Evolutionary conservation across 495 filamentous ascomycete genomes (phyloP), one percentile per base, ranked within the genome.

Genomic region (Xylaria grammica): DNA sequence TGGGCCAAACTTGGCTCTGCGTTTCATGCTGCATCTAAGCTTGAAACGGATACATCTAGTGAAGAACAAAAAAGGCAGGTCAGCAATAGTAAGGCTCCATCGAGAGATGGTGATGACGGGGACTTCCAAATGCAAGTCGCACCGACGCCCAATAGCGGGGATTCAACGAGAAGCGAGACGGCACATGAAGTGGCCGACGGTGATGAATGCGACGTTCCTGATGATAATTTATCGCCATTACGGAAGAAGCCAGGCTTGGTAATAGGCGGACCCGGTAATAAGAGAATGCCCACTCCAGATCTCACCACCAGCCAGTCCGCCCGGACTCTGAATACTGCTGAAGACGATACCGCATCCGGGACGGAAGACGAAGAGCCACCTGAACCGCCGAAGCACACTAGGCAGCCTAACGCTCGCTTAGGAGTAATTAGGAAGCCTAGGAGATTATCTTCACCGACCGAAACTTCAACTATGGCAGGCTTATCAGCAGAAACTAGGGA

Each of bases 51-150:
- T 20, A 46, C 50, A 20, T 26, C 50, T 64, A 27, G 32, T 32
- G 60, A 63, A 44, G 50, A 66, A 38, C 10, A 26, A 15, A 52
- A 53, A 4, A 15, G 53, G 8, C 32, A 49, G 17, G 34, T 54
- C 45, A 36, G 45, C 4, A 44, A 26, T 10, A 32, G 55, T 46
- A 63, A 26, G 7, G 61, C 55, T 20, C 34, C 59, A 17, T 57
- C 26, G 29, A 42, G 30, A 36, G 59, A 71, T 27, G 72, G 71
- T 24, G 79, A 82, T 15, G 75, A 80, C 53, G 73, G 77, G 59
- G 83, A 79, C 56, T 85, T 84, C 56, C 80, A 87, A 61, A 78
- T 83, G 17, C 85, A 83, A 67, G 73, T 74, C 29, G 81, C 80
- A 1, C 84, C 83, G 0, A 73, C 78, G 1, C 3, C 56, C 10